Conservation (phyloP, 2,329 filamentous ascomycete species). For the Arachnopeziza araneosa region DNA sequence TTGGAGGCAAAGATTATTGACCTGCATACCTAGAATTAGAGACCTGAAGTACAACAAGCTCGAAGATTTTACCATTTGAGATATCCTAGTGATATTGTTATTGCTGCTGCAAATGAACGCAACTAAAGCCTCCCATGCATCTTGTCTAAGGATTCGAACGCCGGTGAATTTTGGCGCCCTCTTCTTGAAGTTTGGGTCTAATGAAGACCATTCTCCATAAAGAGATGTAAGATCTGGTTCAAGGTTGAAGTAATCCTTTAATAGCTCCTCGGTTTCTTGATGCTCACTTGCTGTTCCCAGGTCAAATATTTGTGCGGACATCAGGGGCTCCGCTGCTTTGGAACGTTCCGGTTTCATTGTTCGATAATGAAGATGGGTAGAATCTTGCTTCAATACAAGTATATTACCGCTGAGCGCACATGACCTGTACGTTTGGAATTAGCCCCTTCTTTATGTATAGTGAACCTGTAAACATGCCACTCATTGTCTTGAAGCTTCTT, state of each 20-base stretch:
- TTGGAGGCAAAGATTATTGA: slow-evolving; percentile 80
- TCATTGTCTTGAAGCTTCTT: slow-evolving; percentile 74
- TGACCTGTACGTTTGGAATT: slow-evolving; percentile 45
- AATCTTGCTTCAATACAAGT: slow-evolving; percentile 78
- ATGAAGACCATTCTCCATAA: slow-evolving; percentile 81
- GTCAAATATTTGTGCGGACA: slow-evolving; percentile 33
- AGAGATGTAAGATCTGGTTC: slow-evolving; percentile 67
- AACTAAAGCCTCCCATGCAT: slow-evolving; percentile 91
- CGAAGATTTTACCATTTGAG: slow-evolving; percentile 67
- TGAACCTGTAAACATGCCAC: slow-evolving; percentile 53
- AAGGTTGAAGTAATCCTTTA: slow-evolving; percentile 85
- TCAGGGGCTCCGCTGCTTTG: slow-evolving; percentile 34
- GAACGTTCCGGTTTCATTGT: slow-evolving; percentile 50
- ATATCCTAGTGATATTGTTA: slow-evolving; percentile 94
- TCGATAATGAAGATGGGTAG: slow-evolving; percentile 72
- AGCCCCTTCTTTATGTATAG: slow-evolving; percentile 13
- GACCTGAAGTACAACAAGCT: neutral
- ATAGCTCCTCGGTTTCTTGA: slow-evolving; percentile 67
- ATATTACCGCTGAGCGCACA: slow-evolving; percentile 83
- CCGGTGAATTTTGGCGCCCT: slow-evolving; percentile 84
- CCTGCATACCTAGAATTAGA: slow-evolving; percentile 37
- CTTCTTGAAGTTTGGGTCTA: slow-evolving; percentile 82
- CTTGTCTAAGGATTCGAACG: slow-evolving; percentile 86
- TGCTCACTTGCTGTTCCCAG: slow-evolving; percentile 32
- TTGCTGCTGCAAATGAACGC: slow-evolving; percentile 98